Conservation (phyloP, 768 basidiomycete genomes). For the Suillus plorans region DNA sequence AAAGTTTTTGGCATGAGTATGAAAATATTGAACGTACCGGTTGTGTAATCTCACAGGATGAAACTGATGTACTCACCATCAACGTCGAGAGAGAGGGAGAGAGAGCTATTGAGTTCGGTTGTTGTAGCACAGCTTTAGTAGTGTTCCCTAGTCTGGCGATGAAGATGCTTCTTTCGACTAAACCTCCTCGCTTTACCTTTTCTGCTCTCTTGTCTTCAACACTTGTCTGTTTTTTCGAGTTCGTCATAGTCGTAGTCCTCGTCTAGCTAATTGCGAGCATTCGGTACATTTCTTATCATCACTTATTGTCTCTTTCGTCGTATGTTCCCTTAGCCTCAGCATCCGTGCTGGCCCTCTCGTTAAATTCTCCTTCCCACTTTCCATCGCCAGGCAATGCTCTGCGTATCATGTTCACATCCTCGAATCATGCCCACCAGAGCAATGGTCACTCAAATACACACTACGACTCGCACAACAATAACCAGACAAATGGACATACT, state of each 20-base stretch:
- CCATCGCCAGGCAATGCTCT: slow-evolving; percentile 32
- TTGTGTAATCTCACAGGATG: not conserved
- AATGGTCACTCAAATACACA: slow-evolving; percentile 8
- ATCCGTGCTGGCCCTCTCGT: slow-evolving; percentile 12
- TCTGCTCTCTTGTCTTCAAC: not conserved
- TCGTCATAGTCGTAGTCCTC: not conserved
- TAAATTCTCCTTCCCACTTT: slow-evolving; percentile 16
- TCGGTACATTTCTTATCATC: slow-evolving; percentile 8
- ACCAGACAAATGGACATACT: slow-evolving; percentile 29
- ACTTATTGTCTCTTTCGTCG: slow-evolving; percentile 19
- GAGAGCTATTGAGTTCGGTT: not conserved
- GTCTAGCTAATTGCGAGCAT: not conserved
- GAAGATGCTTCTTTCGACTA: not conserved
- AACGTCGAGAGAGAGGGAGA: not conserved
- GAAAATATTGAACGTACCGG: not conserved
- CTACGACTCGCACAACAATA: slow-evolving; percentile 24
- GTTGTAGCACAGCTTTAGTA: slow-evolving; percentile 5
- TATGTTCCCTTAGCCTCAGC: slow-evolving; percentile 18
- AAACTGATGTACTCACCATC: not conserved
- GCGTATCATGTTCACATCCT: slow-evolving; percentile 33
- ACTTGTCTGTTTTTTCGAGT: slow-evolving; percentile 2
- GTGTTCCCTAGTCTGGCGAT: not conserved
- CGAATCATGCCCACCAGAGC: slow-evolving; percentile 31
- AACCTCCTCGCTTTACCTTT: slow-evolving; percentile 6
- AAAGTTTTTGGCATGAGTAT: not conserved